phyloP scores from a whole-genome alignment of 345 rosid genomes.

The Cochlearia excelsa region DNA sequence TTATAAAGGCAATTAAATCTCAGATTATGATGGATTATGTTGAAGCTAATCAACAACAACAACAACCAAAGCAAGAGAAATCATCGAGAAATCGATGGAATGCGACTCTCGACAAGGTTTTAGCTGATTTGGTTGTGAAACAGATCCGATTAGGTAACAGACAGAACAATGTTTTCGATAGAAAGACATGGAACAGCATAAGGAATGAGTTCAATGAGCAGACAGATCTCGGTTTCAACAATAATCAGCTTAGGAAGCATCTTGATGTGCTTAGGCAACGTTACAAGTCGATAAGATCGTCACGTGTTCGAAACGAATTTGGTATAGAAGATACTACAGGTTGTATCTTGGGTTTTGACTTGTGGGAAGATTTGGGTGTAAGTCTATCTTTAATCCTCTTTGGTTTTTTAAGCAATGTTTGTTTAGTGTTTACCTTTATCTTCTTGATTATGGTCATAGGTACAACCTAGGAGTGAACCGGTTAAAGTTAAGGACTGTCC shows the following conservation, averaged over 20 bases:
- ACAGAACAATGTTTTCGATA: slow-evolving; percentile 63
- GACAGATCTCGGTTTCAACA: slow-evolving; percentile 67
- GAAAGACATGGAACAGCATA: slow-evolving; percentile 68
- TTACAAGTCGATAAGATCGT: slow-evolving; percentile 51
- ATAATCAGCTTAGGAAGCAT: slow-evolving; percentile 78
- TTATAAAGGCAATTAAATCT: not conserved
- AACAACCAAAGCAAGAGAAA: slow-evolving; percentile 57
- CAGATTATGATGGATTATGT: slow-evolving; percentile 47
- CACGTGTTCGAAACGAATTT: slow-evolving; percentile 53
- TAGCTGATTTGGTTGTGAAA: slow-evolving; percentile 70
- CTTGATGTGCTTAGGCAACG: slow-evolving; percentile 72
- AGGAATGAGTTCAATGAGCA: slow-evolving; percentile 61
- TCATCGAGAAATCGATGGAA: slow-evolving; percentile 73
- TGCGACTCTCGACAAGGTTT: slow-evolving; percentile 53
- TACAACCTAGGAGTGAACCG: slow-evolving; percentile 52
- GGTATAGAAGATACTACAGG: slow-evolving; percentile 54
- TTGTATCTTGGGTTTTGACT: slow-evolving; percentile 56
- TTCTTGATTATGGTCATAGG: slow-evolving; percentile 35
- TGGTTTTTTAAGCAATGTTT: too few species aligned
- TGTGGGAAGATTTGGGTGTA: slow-evolving; percentile 82
- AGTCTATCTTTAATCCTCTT: slow-evolving; percentile 31
- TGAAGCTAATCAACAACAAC: slow-evolving; percentile 45
- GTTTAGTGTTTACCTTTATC: too few species aligned
- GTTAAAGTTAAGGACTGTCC: slow-evolving; percentile 62
- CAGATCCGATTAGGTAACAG: slow-evolving; percentile 71